A percentile compares a stretch with the other conserved stretches of the same genome.
phyloP scores from a whole-genome alignment of 176 grass and related monocot genomes.

The Oryza longistaminata region DNA sequence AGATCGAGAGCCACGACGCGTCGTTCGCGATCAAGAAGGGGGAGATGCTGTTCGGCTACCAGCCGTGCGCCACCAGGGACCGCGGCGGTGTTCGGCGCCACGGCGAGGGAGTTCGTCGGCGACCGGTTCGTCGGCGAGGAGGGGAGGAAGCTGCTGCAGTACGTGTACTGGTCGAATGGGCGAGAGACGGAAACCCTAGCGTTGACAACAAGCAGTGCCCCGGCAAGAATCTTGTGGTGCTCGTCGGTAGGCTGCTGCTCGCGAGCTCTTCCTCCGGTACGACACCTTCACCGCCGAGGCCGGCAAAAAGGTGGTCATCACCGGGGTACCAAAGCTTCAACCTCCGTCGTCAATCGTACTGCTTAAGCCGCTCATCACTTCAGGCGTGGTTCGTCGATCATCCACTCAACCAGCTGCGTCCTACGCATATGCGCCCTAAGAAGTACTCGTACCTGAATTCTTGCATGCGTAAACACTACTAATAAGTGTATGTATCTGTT shows the following conservation, averaged over 20 bases:
- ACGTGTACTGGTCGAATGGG: constrained; percentile 78
- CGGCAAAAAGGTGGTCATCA: constrained; percentile 47
- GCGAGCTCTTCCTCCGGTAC: constrained; percentile 74
- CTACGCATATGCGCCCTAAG: background rate
- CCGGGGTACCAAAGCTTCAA: constrained; percentile 53
- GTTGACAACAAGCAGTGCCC: constrained; percentile 71
- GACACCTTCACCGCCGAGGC: constrained; percentile 57
- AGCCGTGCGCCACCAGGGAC: constrained; percentile 63
- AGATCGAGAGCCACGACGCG: constrained; percentile 60
- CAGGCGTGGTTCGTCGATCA: too few relatives aligned
- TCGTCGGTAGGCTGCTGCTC: constrained; percentile 66
- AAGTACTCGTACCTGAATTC: background rate
- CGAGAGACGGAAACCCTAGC: constrained; percentile 55
- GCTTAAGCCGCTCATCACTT: background rate
- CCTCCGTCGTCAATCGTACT: background rate
- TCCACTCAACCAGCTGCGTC: background rate
- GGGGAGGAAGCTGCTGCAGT: constrained; percentile 60
- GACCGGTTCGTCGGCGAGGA: constrained; percentile 71
- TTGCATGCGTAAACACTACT: background rate
- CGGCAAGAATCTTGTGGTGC: constrained; percentile 65
- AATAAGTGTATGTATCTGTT: background rate
- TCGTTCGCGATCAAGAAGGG: constrained; percentile 57
- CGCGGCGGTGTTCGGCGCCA: constrained; percentile 55
- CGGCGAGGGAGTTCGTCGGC: constrained; percentile 51
- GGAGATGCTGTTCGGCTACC: constrained; percentile 80